A percentile compares a stretch with the other conserved stretches of the same genome.
phyloP scores from a whole-genome alignment of 441 rosid genomes.

The Breynia disticha region DNA sequence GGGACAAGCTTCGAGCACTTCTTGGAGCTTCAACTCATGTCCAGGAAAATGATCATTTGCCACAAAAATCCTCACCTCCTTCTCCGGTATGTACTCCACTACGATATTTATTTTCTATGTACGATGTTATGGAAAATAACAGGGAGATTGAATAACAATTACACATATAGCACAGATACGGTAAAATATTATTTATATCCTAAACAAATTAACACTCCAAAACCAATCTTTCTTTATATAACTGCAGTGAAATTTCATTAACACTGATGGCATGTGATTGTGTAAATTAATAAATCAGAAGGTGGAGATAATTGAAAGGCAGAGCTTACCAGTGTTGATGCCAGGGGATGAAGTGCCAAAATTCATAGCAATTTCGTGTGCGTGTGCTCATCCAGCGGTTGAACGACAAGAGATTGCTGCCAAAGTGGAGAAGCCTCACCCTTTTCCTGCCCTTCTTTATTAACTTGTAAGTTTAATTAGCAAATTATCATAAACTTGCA shows the following conservation, averaged over 20 bases:
- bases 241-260: neutral
- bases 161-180: no score
- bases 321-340: constrained; percentile 37
- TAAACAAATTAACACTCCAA: neutral
- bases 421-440: constrained; percentile 11
- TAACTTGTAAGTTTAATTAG: neutral
- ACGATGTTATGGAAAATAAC: no score
- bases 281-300: constrained; percentile 8
- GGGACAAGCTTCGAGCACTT: constrained; percentile 28
- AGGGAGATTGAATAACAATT: no score
- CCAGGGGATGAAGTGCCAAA: constrained; percentile 40
- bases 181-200: no score
- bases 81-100: constrained; percentile 11
- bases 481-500: no score
- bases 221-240: neutral
- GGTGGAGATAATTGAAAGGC: constrained; percentile 10
- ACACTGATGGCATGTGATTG: neutral
- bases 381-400: constrained; percentile 15
- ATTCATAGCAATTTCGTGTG: constrained; percentile 39
- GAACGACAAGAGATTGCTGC: constrained; percentile 10
- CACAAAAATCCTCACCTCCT: constrained; percentile 14
- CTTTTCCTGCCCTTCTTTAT: constrained; percentile 1
- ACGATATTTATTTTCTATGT: no score
- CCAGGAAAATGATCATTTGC: neutral
- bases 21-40: constrained; percentile 9